Evolutionary conservation across 192 early-diverging fungal species (phyloP), one percentile per base, ranked within the genome.

Genomic region (Obelidium mucronatum): DNA sequence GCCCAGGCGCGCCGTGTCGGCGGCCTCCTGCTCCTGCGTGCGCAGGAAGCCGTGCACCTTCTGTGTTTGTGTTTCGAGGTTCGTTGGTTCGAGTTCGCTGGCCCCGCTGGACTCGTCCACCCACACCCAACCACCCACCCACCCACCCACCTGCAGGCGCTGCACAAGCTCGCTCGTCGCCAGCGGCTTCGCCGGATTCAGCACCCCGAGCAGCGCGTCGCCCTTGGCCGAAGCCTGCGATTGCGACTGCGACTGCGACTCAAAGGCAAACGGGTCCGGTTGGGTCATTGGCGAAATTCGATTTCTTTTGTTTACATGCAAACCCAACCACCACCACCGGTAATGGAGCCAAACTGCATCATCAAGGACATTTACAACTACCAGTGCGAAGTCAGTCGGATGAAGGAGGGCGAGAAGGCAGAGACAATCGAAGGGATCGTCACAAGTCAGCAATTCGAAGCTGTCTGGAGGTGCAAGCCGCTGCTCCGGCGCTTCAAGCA

Each of bases 21-120:
- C 89, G 2, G 81, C 78, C 62, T 93, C 94, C 80, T 97, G 96
- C 53, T 95, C 92, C 63, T 95, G 77, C 0, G 74, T 64, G 60
- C 82, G 81, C 17, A 97, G 85, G 61, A 95, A 90, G 56, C 84
- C 80, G 52, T 94, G 93, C 13, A 40, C 35, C 48, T n/a, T 22
- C 51, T 40, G 37, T 70, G 13, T 22, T 24, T 53, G 31, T 74
- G 33, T 60, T 56, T 30, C 3, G 37, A 40, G 4, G 13, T 26
- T 28, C 24, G 6, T 19, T 24, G 3, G n/a, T 3, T 19, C 24
- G 24, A 40, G 28, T 40, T 31, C 24, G 24, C 30, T 78, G 33
- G n/a, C 24, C 0, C 52, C 75, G 39, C 64, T 48, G n/a, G 30
- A 13, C 17, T 19, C 19, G 28, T 30, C 13, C 44, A 52, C 2